Evolutionary conservation across 2,329 filamentous ascomycete genomes (phyloP).

Genomic region (Ophiocordyceps sinensis): DNA sequence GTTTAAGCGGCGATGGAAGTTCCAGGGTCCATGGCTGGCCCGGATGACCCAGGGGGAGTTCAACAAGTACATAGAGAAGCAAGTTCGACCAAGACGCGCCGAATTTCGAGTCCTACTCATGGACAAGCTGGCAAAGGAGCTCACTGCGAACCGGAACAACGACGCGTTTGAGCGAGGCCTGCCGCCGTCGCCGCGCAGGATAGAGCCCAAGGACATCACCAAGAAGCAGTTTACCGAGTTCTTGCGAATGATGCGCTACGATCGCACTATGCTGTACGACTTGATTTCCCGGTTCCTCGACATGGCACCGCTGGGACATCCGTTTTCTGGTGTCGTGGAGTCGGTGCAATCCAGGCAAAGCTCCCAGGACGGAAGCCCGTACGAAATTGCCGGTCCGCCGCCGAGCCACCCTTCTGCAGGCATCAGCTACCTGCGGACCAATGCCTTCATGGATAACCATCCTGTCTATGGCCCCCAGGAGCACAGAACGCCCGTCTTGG

Average conservation of each 20-base stretch:
- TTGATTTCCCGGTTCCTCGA: conserved; percentile 48
- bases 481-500: conserved; percentile 30
- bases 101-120: conserved; percentile 42
- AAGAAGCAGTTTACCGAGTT: conserved; percentile 37
- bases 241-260: conserved; percentile 35
- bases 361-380: conserved; percentile 22
- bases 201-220: conserved; percentile 24
- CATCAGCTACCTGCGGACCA: conserved; percentile 45
- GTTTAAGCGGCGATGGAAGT: conserved; percentile 41
- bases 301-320: conserved; percentile 35
- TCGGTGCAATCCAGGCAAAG: conserved; percentile 10
- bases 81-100: conserved; percentile 35
- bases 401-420: conserved; percentile 47
- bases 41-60: conserved; percentile 48
- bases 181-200: conserved; percentile 9
- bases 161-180: conserved; percentile 24
- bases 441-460: conserved; percentile 42
- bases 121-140: conserved; percentile 29
- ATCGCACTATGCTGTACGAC: conserved; percentile 34
- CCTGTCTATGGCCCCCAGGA: conserved; percentile 45
- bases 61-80: conserved; percentile 35
- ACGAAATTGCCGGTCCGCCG: conserved; percentile 40
- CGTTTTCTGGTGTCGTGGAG: conserved; percentile 11
- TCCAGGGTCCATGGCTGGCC: conserved; percentile 51
- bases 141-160: conserved; percentile 22